These are phyloP conservation scores for Aureobasidium zeae DNA, from an alignment of 2,329 filamentous ascomycete genomes.

Conservation along the genomic window DNA sequence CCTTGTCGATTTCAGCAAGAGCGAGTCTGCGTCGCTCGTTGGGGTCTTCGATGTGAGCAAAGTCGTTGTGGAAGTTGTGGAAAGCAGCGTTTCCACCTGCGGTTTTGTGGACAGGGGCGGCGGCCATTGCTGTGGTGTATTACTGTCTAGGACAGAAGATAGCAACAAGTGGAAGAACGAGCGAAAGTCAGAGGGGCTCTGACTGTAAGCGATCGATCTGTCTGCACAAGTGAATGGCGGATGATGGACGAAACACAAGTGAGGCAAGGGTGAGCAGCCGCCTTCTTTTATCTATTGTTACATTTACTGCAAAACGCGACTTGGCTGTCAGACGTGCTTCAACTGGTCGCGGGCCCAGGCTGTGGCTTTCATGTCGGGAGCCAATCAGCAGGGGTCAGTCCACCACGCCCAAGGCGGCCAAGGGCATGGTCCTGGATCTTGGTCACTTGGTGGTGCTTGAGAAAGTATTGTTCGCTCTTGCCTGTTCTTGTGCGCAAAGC, in stretches of 20 bases:
- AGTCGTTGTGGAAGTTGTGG: constrained; percentile 71
- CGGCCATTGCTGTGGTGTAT: constrained; percentile 21
- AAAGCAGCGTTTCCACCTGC: constrained; percentile 60
- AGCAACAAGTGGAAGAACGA: not conserved
- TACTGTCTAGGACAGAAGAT: not conserved
- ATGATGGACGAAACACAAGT: constrained; percentile 9
- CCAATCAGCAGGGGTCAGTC: constrained; percentile 1
- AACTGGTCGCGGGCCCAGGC: constrained; percentile 10
- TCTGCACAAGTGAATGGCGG: constrained; percentile 14
- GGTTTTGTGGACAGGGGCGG: constrained; percentile 31
- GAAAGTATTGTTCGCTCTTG: constrained; percentile 13
- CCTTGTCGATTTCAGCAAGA: constrained; percentile 72
- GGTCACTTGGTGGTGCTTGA: constrained; percentile 15
- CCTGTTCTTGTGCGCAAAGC: constrained; percentile 12
- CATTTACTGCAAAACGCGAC: constrained; percentile 4
- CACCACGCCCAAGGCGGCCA: constrained; percentile 10
- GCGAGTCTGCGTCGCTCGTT: constrained; percentile 72
- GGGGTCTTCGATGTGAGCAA: constrained; percentile 54
- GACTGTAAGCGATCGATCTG: constrained; percentile 11
- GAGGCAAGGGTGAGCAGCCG: constrained; percentile 5
- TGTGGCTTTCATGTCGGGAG: constrained; percentile 5
- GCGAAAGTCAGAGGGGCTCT: constrained; percentile 4
- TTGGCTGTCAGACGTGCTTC: constrained; percentile 14
- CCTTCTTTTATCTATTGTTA: constrained; percentile 13
- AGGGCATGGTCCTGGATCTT: constrained; percentile 7